Evolutionary conservation across 768 basidiomycete genomes (phyloP).

Genomic region (Cystoderma amianthinum): DNA sequence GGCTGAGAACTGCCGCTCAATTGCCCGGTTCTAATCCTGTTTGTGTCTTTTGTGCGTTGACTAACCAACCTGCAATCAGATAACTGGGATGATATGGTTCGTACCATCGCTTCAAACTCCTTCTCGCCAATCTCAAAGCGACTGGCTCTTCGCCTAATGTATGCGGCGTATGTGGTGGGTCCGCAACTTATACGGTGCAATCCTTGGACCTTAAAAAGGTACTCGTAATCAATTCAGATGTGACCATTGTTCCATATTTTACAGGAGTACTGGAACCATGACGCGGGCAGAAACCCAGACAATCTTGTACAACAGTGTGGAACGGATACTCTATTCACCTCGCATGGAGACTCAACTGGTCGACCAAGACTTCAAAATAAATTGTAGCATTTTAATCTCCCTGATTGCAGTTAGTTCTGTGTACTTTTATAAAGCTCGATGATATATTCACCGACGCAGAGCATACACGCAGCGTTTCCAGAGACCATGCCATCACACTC

Average conservation of each 20-base stretch:
- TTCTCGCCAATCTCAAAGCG: slow-evolving; percentile 58
- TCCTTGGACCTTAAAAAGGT: slow-evolving; percentile 18
- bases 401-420: slow-evolving; percentile 28
- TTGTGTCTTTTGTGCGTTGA: slow-evolving; percentile 2
- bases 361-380: slow-evolving; percentile 18
- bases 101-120: slow-evolving; percentile 36
- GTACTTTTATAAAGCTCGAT: background rate
- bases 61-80: slow-evolving; percentile 26
- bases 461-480: background rate
- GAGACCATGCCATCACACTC: no score
- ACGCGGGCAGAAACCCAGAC: background rate
- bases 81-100: slow-evolving; percentile 41
- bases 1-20: slow-evolving; percentile 54
- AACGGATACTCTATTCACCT: background rate
- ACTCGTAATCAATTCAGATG: background rate
- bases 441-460: background rate
- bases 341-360: slow-evolving; percentile 5
- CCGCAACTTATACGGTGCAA: slow-evolving; percentile 26
- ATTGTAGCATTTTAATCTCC: slow-evolving; percentile 31
- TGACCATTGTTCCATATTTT: background rate
- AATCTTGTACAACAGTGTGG: background rate
- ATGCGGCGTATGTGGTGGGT: slow-evolving; percentile 47
- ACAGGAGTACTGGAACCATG: background rate
- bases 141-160: slow-evolving; percentile 46
- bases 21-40: slow-evolving; percentile 44